These are phyloP conservation scores for Termitomyces sp. DNA, from an alignment of 768 basidiomycete genomes.

Conservation along the genomic window DNA sequence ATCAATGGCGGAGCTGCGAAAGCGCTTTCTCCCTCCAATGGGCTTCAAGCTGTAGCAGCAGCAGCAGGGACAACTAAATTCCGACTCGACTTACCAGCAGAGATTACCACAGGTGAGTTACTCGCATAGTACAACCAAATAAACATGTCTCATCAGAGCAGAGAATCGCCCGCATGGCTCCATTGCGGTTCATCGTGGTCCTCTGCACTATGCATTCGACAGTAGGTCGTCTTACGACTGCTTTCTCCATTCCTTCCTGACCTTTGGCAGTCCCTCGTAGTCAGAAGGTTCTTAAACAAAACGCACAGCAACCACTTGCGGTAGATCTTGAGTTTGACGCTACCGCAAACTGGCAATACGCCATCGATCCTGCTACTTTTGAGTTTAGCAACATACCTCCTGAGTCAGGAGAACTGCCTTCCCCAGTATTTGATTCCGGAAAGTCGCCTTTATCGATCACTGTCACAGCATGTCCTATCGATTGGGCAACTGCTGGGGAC, in stretches of 20 bases:
- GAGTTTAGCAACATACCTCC: conserved; percentile 30
- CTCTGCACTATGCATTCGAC: conserved; percentile 51
- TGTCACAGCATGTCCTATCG: conserved; percentile 43
- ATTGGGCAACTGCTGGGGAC: conserved; percentile 39
- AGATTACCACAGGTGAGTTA: conserved; percentile 36
- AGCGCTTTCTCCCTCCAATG: conserved; percentile 35
- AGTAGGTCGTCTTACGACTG: conserved; percentile 22
- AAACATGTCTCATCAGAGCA: conserved; percentile 10
- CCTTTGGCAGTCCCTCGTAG: conserved; percentile 22
- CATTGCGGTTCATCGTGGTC: conserved; percentile 48
- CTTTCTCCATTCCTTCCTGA: not conserved
- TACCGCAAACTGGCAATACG: conserved; percentile 44
- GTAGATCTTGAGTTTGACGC: conserved; percentile 47
- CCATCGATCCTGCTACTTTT: conserved; percentile 43
- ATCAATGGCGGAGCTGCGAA: conserved; percentile 31
- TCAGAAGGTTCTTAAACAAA: conserved; percentile 33
- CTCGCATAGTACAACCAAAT: not conserved
- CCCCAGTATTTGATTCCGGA: conserved; percentile 44
- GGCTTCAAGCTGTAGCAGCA: conserved; percentile 36
- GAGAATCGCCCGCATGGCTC: conserved; percentile 47
- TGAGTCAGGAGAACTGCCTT: conserved; percentile 30
- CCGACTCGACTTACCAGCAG: conserved; percentile 38
- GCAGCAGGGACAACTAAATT: conserved; percentile 38
- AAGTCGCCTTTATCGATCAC: conserved; percentile 41
- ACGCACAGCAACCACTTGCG: conserved; percentile 38